Base-by-base conservation (phyloP, 495 filamentous ascomycete genomes). In the Annulohypoxylon maeteangense region DNA sequence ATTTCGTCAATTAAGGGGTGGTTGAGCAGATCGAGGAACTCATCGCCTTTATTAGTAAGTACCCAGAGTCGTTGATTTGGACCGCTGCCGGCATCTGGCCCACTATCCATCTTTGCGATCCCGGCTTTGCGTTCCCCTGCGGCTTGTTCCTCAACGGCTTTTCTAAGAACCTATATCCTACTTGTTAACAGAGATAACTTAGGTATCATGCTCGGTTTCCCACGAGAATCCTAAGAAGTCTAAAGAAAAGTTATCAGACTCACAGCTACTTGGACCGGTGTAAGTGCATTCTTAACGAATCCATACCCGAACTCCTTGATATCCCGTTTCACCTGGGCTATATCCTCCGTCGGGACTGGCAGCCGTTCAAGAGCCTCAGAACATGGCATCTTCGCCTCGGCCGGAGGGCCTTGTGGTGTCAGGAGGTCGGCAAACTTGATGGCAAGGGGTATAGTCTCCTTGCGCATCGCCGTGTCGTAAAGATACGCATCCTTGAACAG, bases 11-110 rank as follows among this genome's bases (percentile, higher is more conserved):
- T 64, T 11, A 64, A 18, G 0, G 61, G 61, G 23, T 64, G 61
- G 12, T 64, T 55, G n/a, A 64, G 47, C 4, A 64, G 34, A 31
- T 64, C 61, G 12, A 64, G 11, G 32, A 64, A 64, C 36, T 64
- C 61, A 11, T 64, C 47, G 48, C 61, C 61, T 20, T 55, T 64
- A 14, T 64, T 64, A 7, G 34, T 42, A 8, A 64, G 50, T 2
- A 44, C 47, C 61, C 61, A 64, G 47, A 64, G 27, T 7, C 61
- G 61, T 25, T 64, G 61, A 4, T 64, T 64, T 27, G 61, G 61
- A 0, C 50, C 50, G 27, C 29, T 54, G 2, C 27, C 29, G 22
- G 32, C 34, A 20, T 53, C 47, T 8, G 47, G 27, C 10, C 61
- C 61, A 7, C 61, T 36, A 8, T 64, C 61, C 48, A 31, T 53